Percentiles rank a stretch among this genome's conserved stretches.
Conservation (phyloP, 306 rosid species). For the Gastrolobium villosum region DNA sequence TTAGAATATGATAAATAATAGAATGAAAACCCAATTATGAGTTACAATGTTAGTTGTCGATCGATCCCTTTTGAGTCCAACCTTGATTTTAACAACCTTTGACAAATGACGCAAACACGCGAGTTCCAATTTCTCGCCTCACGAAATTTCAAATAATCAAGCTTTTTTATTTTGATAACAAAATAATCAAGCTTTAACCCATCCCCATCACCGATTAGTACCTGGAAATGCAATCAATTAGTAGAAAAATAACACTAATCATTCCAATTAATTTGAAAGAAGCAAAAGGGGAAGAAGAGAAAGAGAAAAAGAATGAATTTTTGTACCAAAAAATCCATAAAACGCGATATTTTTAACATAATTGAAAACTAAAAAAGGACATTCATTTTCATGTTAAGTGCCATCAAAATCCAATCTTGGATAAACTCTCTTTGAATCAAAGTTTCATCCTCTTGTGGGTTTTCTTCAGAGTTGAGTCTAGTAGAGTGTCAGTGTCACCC, state of each 20-base stretch:
- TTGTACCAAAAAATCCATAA: constrained; percentile 1
- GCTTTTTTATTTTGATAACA: no score
- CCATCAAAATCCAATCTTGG: constrained; percentile 49
- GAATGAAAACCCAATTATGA: no score
- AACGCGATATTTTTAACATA: constrained; percentile 44
- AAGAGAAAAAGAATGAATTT: background rate
- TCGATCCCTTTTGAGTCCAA: background rate
- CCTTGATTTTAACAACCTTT: background rate
- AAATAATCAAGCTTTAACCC: background rate
- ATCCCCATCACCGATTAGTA: constrained; percentile 6
- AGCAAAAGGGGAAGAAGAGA: background rate
- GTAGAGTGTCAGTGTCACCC: constrained; percentile 54
- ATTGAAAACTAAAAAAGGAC: constrained; percentile 32
- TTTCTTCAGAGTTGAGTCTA: constrained; percentile 44
- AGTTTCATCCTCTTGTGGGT: constrained; percentile 65
- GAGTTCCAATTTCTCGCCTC: constrained; percentile 21
- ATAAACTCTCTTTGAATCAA: constrained; percentile 84
- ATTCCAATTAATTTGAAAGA: constrained; percentile 1
- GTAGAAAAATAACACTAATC: constrained; percentile 17
- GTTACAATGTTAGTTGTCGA: no score
- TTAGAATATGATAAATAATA: no score
- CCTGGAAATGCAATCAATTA: constrained; percentile 46
- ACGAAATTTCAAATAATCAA: background rate
- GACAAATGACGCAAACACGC: constrained; percentile 34
- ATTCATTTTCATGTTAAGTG: constrained; percentile 27